These are phyloP conservation scores for Hevea brasiliensis DNA, from an alignment of 345 rosid genomes.

Conservation along the genomic window DNA sequence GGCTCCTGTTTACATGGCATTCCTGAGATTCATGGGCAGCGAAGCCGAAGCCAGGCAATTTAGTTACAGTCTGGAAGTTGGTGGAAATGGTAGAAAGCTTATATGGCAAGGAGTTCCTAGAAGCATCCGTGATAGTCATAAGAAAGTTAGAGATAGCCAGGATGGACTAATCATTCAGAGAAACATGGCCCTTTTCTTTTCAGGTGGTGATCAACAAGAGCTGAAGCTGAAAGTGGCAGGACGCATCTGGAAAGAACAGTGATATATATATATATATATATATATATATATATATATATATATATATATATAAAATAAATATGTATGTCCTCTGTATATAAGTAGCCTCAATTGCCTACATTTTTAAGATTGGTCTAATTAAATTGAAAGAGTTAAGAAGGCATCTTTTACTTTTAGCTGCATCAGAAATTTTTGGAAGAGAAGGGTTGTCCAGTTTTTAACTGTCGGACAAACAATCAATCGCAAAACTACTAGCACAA, in stretches of 20 bases:
- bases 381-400: too few relatives aligned
- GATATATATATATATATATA: not conserved
- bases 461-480: too few relatives aligned
- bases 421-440: too few relatives aligned
- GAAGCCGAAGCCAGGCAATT: slow-evolving; percentile 50
- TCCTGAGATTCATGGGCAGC: slow-evolving; percentile 58
- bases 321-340: too few relatives aligned
- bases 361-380: too few relatives aligned
- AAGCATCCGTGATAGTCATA: slow-evolving; percentile 56
- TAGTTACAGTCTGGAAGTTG: slow-evolving; percentile 58
- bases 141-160: slow-evolving; percentile 55
- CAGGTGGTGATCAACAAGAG: slow-evolving; percentile 50
- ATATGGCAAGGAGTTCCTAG: slow-evolving; percentile 59
- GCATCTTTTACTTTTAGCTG: too few relatives aligned
- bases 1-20: slow-evolving; percentile 61
- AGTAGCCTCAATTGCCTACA: too few relatives aligned
- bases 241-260: slow-evolving; percentile 53
- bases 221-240: slow-evolving; percentile 51
- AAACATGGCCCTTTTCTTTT: slow-evolving; percentile 53
- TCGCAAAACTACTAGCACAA: too few relatives aligned
- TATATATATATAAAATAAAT: too few relatives aligned
- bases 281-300: not conserved
- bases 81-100: slow-evolving; percentile 52
- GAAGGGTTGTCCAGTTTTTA: too few relatives aligned
- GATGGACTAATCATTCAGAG: slow-evolving; percentile 56